These are phyloP conservation scores for Amanita phalloides DNA, from an alignment of 768 basidiomycete species.

Conservation along the genomic window DNA sequence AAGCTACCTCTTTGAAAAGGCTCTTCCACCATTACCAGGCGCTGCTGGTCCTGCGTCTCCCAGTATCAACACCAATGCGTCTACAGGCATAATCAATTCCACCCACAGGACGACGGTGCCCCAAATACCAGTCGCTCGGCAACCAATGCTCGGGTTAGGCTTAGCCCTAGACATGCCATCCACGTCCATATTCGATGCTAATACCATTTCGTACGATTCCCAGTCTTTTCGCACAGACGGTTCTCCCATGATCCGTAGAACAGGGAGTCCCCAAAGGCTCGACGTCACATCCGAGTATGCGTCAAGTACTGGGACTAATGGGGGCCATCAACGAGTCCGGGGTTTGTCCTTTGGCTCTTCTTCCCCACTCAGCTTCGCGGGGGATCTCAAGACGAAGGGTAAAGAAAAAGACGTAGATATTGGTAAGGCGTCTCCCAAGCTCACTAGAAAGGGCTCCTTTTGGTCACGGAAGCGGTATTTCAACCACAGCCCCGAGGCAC, in stretches of 20 bases:
- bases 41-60: conserved; percentile 1
- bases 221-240: conserved; percentile 11
- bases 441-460: conserved; percentile 55
- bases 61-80: neutral
- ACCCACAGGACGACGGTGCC: conserved; percentile 4
- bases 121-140: conserved; percentile 35
- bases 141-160: conserved; percentile 48
- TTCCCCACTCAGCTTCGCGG: conserved; percentile 24
- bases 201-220: conserved; percentile 34
- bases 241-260: conserved; percentile 28
- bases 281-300: conserved; percentile 10
- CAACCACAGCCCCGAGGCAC: conserved; percentile 7
- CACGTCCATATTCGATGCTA: conserved; percentile 36
- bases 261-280: conserved; percentile 42
- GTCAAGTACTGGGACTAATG: conserved; percentile 8
- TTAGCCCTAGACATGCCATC: conserved; percentile 42
- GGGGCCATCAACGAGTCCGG: conserved; percentile 26
- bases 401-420: conserved; percentile 23
- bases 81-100: neutral
- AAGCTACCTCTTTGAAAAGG: conserved; percentile 9
- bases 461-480: conserved; percentile 43
- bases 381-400: conserved; percentile 35
- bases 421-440: conserved; percentile 22
- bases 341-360: conserved; percentile 48
- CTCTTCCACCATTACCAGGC: conserved; percentile 14